Percentiles rank a stretch among this genome's conserved stretches.
These are phyloP conservation scores for Nitzschia palea DNA, from an alignment of 108 stramenopile species.

Conservation along the genomic window DNA sequence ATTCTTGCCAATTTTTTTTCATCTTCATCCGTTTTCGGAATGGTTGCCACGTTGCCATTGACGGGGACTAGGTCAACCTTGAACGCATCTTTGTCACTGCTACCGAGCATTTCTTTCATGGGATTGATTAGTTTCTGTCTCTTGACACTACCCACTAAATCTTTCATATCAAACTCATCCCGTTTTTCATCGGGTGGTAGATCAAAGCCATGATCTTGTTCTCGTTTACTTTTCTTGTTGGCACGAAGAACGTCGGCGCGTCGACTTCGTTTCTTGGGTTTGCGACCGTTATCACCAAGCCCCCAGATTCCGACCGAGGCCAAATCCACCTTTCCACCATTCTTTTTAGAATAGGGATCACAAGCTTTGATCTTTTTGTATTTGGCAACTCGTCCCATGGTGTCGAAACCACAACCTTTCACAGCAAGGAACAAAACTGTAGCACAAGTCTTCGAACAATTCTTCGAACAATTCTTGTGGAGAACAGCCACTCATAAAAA, in stretches of 20 bases:
- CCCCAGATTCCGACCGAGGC: constrained; percentile 51
- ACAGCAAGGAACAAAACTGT: no score
- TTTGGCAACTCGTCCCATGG: constrained; percentile 59
- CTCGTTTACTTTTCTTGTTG: constrained; percentile 11
- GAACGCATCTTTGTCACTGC: constrained; percentile 1
- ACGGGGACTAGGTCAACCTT: not conserved
- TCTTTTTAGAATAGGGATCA: constrained; percentile 60
- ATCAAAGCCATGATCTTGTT: constrained; percentile 32
- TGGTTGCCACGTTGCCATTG: constrained; percentile 25
- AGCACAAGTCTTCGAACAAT: constrained; percentile 3
- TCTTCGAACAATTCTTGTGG: no score
- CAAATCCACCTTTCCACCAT: constrained; percentile 29
- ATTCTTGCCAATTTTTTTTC: constrained; percentile 29
- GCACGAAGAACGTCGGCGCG: constrained; percentile 34
- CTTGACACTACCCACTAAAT: constrained; percentile 48
- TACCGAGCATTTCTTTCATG: not conserved
- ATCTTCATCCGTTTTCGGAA: constrained; percentile 33
- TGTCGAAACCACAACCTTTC: no score
- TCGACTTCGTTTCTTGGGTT: constrained; percentile 47
- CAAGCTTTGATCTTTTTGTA: constrained; percentile 71
- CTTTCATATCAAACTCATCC: constrained; percentile 62
- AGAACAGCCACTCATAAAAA: no score
- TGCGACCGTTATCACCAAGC: constrained; percentile 44
- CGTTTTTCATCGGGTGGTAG: constrained; percentile 32
- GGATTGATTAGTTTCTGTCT: constrained; percentile 24